A percentile compares a stretch with the other conserved stretches of the same genome.
These are phyloP conservation scores for Anthracocystis walkeri DNA, from an alignment of 1,284 basidiomycete genomes.

Conservation along the genomic window DNA sequence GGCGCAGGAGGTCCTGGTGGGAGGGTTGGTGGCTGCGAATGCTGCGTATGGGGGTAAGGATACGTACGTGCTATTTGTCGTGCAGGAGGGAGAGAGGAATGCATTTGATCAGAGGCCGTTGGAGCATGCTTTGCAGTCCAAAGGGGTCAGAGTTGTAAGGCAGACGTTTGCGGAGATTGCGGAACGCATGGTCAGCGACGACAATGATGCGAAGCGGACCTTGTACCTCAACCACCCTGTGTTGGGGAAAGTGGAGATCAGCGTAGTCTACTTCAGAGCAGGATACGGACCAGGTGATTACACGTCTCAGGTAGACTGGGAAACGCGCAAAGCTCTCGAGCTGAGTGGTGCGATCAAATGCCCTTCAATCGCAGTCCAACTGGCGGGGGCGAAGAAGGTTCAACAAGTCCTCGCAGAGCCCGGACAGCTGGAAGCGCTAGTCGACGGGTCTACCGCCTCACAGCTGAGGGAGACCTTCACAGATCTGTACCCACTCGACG, in stretches of 20 bases:
- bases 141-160: constrained; percentile 52
- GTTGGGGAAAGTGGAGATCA: constrained; percentile 75
- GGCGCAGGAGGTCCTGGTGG: constrained; percentile 78
- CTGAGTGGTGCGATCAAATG: constrained; percentile 89
- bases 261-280: constrained; percentile 86
- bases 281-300: constrained; percentile 90
- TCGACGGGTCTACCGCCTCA: constrained; percentile 15
- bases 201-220: constrained; percentile 3
- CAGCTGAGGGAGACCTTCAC: constrained; percentile 46
- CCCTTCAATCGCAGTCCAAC: constrained; percentile 87
- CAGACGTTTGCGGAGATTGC: constrained; percentile 56
- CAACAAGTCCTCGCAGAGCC: constrained; percentile 87
- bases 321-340: constrained; percentile 81
- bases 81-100: constrained; percentile 91
- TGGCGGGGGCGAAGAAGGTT: constrained; percentile 95
- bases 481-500: constrained; percentile 69
- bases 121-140: constrained; percentile 84
- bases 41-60: constrained; percentile 74
- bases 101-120: constrained; percentile 92
- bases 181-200: constrained; percentile 3
- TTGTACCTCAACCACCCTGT: constrained; percentile 29
- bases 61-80: constrained; percentile 81
- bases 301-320: constrained; percentile 76
- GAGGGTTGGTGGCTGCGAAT: constrained; percentile 84
- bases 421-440: constrained; percentile 80